Conservation (phyloP, 2,329 filamentous ascomycete genomes). For the Claviceps capensis region DNA sequence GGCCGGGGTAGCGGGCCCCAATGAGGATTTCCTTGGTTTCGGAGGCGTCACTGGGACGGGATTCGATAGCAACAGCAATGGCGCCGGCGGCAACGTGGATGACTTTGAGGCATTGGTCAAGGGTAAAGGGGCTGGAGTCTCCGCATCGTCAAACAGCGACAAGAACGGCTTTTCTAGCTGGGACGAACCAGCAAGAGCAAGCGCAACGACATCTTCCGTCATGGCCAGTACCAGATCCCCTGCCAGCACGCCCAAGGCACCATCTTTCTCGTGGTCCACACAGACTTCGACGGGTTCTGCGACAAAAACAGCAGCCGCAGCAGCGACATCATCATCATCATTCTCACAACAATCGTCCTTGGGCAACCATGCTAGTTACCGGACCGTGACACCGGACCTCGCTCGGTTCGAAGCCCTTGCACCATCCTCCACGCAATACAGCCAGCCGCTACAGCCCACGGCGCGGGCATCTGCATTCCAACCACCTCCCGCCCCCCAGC, state of each 20-base stretch:
- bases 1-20: conserved; percentile 33
- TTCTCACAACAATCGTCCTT: conserved; percentile 13
- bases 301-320: conserved; percentile 5
- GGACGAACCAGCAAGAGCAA: conserved; percentile 23
- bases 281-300: conserved; percentile 29
- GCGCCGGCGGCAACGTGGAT: conserved; percentile 43
- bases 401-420: conserved; percentile 39
- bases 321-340: background rate
- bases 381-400: conserved; percentile 47
- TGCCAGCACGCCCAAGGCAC: conserved; percentile 26
- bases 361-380: conserved; percentile 24
- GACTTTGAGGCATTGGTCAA: conserved; percentile 88
- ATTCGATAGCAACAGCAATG: conserved; percentile 26
- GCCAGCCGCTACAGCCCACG: conserved; percentile 41
- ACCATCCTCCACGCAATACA: conserved; percentile 48
- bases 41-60: conserved; percentile 49
- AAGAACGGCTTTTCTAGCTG: conserved; percentile 33
- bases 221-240: conserved; percentile 20
- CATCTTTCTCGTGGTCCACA: conserved; percentile 52
- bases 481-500: conserved; percentile 10
- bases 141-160: conserved; percentile 24
- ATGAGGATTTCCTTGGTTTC: conserved; percentile 58
- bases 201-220: conserved; percentile 14
- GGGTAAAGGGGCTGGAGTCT: conserved; percentile 33
- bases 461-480: conserved; percentile 15